A percentile compares a stretch with the other conserved stretches of the same genome.
These are phyloP conservation scores for Pichia ethanolica DNA, from an alignment of 805 yeast genomes.

Conservation along the genomic window DNA sequence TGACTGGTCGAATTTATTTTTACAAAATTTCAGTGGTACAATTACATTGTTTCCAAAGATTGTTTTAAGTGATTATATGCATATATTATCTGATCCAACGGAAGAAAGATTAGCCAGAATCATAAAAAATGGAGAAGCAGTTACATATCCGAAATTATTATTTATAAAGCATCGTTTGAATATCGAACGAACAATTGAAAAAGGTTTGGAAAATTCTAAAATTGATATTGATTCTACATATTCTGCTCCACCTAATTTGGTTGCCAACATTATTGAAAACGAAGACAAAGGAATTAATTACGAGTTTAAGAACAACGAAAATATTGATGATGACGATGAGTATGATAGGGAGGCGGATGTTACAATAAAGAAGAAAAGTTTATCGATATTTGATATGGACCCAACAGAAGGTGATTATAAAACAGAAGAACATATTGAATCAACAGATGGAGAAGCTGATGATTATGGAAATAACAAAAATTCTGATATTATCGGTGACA, in stretches of 20 bases:
- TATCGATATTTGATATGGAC: no score
- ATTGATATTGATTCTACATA: slow-evolving; percentile 7
- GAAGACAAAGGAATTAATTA: not conserved
- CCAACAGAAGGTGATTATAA: not conserved
- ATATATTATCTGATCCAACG: slow-evolving; percentile 62
- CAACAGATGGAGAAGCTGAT: no score
- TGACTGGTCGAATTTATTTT: slow-evolving; percentile 74
- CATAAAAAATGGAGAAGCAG: slow-evolving; percentile 55
- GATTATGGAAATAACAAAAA: no score
- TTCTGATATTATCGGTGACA: not conserved
- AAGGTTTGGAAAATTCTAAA: slow-evolving; percentile 29
- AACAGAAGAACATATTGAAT: no score
- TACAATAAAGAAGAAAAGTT: no score
- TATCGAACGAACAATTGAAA: slow-evolving; percentile 58
- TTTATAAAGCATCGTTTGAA: slow-evolving; percentile 57
- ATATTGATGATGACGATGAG: slow-evolving; percentile 7
- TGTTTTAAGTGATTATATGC: slow-evolving; percentile 48
- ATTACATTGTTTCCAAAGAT: slow-evolving; percentile 73
- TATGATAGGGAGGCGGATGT: no score
- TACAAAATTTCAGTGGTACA: slow-evolving; percentile 68
- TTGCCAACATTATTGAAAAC: slow-evolving; percentile 3
- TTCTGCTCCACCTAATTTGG: slow-evolving; percentile 7
- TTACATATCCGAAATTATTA: slow-evolving; percentile 57
- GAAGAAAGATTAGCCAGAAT: slow-evolving; percentile 47
- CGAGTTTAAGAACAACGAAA: not conserved